phyloP scores from a whole-genome alignment of 192 early-diverging fungal genomes.

The Tieghemiomyces parasiticus region DNA sequence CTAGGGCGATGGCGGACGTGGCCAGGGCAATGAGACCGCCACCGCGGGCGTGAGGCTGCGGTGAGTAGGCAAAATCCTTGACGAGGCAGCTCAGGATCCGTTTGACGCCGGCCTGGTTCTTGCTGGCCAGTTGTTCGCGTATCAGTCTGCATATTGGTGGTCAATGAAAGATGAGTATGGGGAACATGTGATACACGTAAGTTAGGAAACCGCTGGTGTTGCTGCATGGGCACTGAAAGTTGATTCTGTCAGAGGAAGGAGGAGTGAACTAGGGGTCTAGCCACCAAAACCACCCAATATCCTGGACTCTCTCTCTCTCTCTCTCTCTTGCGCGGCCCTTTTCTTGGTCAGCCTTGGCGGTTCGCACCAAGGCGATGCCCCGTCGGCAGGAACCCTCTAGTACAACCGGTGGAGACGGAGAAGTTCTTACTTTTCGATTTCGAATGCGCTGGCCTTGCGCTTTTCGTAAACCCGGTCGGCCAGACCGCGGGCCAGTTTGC shows the following conservation, averaged over 20 bases:
- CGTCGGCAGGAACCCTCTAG: too few species aligned
- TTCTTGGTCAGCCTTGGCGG: too few species aligned
- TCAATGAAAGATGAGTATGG: conserved; percentile 6
- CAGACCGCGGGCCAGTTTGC: conserved; percentile 48
- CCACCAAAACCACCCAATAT: too few species aligned
- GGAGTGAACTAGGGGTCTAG: too few species aligned
- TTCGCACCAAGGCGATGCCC: too few species aligned
- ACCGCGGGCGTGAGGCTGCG: conserved; percentile 68
- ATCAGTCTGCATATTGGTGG: conserved; percentile 31
- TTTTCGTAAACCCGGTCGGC: conserved; percentile 89
- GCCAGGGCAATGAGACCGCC: conserved; percentile 92
- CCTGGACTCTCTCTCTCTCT: too few species aligned
- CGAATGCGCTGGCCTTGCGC: conserved; percentile 79
- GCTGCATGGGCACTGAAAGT: too few species aligned
- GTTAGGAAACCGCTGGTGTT: too few species aligned
- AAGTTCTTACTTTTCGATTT: conserved; percentile 69
- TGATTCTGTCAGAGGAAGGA: too few species aligned
- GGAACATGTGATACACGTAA: conserved; percentile 4
- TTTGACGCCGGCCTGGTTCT: conserved; percentile 43
- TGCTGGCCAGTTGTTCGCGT: conserved; percentile 34
- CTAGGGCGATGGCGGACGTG: conserved; percentile 73
- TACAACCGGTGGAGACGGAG: too few species aligned
- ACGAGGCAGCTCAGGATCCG: conserved; percentile 63
- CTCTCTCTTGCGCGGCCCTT: too few species aligned
- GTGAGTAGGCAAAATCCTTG: conserved; percentile 78